A percentile compares a stretch with the other conserved stretches of the same genome.
Evolutionary conservation across 2,329 filamentous ascomycete species (phyloP).

Genomic region (Fonsecaea multimorphosa): DNA sequence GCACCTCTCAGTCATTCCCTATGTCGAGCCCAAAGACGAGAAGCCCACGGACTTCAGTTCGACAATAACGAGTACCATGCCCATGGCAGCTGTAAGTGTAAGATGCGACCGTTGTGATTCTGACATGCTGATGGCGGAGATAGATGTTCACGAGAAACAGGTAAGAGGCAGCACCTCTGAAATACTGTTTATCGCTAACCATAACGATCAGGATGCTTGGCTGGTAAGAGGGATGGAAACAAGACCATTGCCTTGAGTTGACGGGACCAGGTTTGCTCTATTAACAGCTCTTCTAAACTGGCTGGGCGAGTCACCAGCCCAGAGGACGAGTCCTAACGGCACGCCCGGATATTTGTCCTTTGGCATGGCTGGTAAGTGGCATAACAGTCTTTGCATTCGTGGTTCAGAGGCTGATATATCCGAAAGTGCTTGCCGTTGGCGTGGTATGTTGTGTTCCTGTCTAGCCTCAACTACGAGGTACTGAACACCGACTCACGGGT

Average conservation of each 20-base stretch:
- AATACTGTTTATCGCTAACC: constrained; percentile 28
- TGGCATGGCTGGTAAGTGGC: constrained; percentile 73
- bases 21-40: constrained; percentile 75
- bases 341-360: constrained; percentile 78
- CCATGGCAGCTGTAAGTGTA: constrained; percentile 79
- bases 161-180: constrained; percentile 52
- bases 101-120: not conserved
- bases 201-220: constrained; percentile 62
- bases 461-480: not conserved
- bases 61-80: constrained; percentile 76
- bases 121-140: constrained; percentile 25
- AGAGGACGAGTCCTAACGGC: constrained; percentile 61
- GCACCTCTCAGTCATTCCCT: constrained; percentile 74
- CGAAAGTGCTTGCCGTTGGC: constrained; percentile 64
- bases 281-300: constrained; percentile 56
- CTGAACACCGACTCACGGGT: constrained; percentile 1
- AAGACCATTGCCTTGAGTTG: not conserved
- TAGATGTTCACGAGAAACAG: constrained; percentile 90
- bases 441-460: constrained; percentile 48
- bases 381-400: constrained; percentile 9
- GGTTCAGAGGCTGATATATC: constrained; percentile 17
- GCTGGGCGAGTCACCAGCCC: constrained; percentile 56
- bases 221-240: constrained; percentile 55
- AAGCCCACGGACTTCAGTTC: constrained; percentile 70
- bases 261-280: constrained; percentile 51